Evolutionary conservation across 73 alveolate species (phyloP), one percentile per base, ranked within the genome.

Genomic region (Tetrahymena elliotti): DNA sequence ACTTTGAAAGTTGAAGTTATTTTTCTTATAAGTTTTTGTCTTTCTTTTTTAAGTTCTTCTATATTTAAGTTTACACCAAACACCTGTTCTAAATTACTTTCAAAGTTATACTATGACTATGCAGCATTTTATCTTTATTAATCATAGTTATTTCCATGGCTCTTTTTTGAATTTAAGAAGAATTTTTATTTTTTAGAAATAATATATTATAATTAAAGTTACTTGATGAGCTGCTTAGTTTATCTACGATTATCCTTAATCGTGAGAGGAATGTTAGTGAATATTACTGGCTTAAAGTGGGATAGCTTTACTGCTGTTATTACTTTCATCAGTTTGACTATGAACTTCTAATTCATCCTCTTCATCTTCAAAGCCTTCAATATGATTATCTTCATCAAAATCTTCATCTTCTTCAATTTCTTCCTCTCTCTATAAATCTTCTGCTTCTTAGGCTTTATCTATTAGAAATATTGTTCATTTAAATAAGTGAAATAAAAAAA

Each of bases 1-100:
- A 52, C 95, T 33, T 53, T 93, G n/a, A 92, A 38, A 18, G 96
- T 96, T 18, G 83, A 84, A 22, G 96, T 68, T 3, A 95, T 95
- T 38, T 93, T 53, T 9, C 95, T 95, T 3, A 95, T 93, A 18
- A 96, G 84, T 20, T 53, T 96, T 84, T 93, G 33, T 94, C 97
- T 38, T 84, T 96, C 96, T 40, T 93, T 38, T 93, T 93, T 93
- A 37, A 94, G 39, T 35, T 93, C 96, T 94, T 96, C 97, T 18
- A 68, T 68, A 68, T 68, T 68, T 24, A 68, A 27, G 38, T 3
- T 68, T 27, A 68, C 38, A 22, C 88, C 88, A 27, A 31, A 31
- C 1, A 68, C 24, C 15, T 68, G n/a, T n/a, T 68, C 88, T 68
- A 68, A 68, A 10, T 68, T 68, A 24, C 88, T 68, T 68, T 68